These are phyloP conservation scores for Sclerotinia trifoliorum DNA, from an alignment of 2,329 filamentous ascomycete species.

Conservation along the genomic window DNA sequence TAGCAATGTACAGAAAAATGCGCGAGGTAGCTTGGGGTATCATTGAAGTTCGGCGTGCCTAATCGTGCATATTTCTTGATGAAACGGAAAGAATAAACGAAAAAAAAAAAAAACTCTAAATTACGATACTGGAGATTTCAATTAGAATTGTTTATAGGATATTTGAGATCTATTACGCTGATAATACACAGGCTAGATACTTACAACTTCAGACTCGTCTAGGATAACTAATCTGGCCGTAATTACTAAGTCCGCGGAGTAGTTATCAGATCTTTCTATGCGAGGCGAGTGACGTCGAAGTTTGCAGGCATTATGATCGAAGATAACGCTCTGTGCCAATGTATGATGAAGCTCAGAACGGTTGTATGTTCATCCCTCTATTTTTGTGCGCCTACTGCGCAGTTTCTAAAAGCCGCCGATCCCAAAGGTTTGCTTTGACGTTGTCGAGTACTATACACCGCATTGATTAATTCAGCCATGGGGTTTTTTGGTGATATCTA, in stretches of 20 bases:
- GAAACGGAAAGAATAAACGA: background rate
- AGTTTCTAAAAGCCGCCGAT: background rate
- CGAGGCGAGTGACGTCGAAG: background rate
- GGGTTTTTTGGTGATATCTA: background rate
- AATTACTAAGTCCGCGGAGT: background rate
- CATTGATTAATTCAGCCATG: conserved; percentile 5
- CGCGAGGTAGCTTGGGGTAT: background rate
- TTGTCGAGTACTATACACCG: conserved; percentile 5
- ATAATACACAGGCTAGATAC: too few relatives aligned
- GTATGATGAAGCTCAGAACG: background rate
- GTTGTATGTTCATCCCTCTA: background rate
- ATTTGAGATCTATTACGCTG: background rate
- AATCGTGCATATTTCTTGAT: background rate
- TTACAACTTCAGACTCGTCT: background rate
- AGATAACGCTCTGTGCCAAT: background rate
- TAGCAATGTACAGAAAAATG: background rate
- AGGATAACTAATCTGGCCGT: background rate
- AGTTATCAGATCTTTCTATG: background rate
- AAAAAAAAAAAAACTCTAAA: background rate
- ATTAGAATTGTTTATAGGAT: too few relatives aligned
- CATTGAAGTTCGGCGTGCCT: background rate
- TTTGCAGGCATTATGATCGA: background rate
- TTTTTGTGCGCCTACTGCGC: background rate
- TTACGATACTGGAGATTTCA: background rate
- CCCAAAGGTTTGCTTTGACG: background rate